phyloP scores from a whole-genome alignment of 2,329 filamentous ascomycete species.

The Botrytis pseudocinerea region DNA sequence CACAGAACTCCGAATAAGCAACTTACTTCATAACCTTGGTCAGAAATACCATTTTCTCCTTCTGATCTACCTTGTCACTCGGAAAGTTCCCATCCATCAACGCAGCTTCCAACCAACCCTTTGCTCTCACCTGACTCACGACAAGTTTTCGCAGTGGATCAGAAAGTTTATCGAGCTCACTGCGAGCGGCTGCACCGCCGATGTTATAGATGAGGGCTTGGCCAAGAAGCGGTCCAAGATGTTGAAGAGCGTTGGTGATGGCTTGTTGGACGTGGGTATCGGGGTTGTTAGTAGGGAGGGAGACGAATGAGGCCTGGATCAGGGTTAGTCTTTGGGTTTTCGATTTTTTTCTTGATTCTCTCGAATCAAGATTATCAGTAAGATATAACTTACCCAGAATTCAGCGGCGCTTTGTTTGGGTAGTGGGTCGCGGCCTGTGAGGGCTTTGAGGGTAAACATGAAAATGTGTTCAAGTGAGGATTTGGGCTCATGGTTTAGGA shows the following conservation, averaged over 20 bases:
- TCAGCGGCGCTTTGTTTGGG: constrained; percentile 73
- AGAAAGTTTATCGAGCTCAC: constrained; percentile 69
- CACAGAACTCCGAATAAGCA: neutral
- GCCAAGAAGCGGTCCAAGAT: constrained; percentile 62
- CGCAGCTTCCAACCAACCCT: constrained; percentile 63
- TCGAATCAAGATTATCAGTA: neutral
- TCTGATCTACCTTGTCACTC: constrained; percentile 56
- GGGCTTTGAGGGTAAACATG: constrained; percentile 67
- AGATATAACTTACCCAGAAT: constrained; percentile 65
- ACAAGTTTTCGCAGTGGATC: constrained; percentile 72
- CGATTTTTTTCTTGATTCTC: neutral
- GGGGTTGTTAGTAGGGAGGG: constrained; percentile 18
- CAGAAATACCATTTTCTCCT: constrained; percentile 64
- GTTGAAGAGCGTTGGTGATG: constrained; percentile 53
- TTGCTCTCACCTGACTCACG: constrained; percentile 54
- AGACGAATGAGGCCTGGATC: constrained; percentile 54
- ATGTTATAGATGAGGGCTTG: constrained; percentile 64
- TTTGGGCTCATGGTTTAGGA: constrained; percentile 58
- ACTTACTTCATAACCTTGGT: constrained; percentile 64
- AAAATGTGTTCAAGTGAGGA: constrained; percentile 66
- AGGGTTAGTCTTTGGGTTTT: constrained; percentile 19
- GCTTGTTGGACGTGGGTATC: constrained; percentile 31
- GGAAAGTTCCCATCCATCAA: constrained; percentile 53
- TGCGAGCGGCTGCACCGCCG: constrained; percentile 66
- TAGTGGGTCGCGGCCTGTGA: constrained; percentile 71